A percentile compares a stretch with the other conserved stretches of the same genome.
Evolutionary conservation across 2,329 filamentous ascomycete species (phyloP).

Genomic region (Calonectria ilicicola): DNA sequence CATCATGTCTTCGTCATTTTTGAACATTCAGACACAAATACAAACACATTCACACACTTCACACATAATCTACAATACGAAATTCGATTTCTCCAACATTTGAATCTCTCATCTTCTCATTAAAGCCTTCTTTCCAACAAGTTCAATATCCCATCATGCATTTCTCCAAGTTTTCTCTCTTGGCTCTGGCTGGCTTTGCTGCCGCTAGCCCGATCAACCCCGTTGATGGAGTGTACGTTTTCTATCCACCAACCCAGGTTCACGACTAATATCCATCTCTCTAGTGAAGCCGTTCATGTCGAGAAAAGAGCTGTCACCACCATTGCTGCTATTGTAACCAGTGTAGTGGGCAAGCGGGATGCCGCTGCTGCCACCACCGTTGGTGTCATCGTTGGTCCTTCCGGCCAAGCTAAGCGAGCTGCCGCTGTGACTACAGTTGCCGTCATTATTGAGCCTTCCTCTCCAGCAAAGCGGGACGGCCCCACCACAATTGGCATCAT

Average conservation of each 20-base stretch:
- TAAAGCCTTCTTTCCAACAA: neutral
- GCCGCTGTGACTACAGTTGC: neutral
- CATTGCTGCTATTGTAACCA: neutral
- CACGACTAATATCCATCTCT: neutral
- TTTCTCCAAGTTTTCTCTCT: conserved; percentile 38
- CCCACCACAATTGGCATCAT: neutral
- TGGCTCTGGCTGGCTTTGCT: conserved; percentile 29
- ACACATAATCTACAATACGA: neutral
- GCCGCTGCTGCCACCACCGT: neutral
- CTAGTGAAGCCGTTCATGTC: neutral
- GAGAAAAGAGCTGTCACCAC: neutral
- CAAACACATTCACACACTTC: neutral
- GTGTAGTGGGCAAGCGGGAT: neutral
- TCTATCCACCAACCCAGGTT: no score
- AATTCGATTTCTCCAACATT: neutral
- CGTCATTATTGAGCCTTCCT: neutral
- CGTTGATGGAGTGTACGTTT: neutral
- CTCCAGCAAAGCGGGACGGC: neutral
- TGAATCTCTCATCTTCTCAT: neutral
- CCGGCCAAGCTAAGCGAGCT: neutral
- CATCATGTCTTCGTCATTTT: neutral
- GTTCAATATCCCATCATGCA: conserved; percentile 31
- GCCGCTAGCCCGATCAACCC: neutral
- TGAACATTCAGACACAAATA: neutral
- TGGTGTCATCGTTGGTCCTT: neutral